Evolutionary conservation across 306 rosid species (phyloP).

Genomic region (barrel medic (Medicago truncatula)): DNA sequence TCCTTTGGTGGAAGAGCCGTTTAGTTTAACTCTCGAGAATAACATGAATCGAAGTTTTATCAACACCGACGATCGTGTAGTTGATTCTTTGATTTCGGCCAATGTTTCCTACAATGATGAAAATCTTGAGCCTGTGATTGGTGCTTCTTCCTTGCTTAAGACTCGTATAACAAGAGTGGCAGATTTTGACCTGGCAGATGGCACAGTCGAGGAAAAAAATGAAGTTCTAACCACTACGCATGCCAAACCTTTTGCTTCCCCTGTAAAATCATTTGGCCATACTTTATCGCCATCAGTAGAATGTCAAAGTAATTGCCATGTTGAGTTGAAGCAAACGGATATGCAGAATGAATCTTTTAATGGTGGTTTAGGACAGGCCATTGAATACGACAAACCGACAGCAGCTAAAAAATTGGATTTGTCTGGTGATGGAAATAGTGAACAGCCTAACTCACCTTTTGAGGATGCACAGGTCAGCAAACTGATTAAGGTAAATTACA

Average conservation of each 20-base stretch:
- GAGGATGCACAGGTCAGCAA: conserved; percentile 26
- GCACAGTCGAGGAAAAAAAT: conserved; percentile 30
- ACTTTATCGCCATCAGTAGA: conserved; percentile 39
- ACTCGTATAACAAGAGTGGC: conserved; percentile 44
- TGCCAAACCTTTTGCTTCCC: conserved; percentile 48
- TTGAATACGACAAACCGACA: conserved; percentile 27
- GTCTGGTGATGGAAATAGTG: conserved; percentile 33
- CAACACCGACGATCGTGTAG: conserved; percentile 43
- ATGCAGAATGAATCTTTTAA: conserved; percentile 39
- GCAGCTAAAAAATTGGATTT: conserved; percentile 41
- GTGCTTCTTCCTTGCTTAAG: conserved; percentile 48
- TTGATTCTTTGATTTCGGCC: conserved; percentile 37
- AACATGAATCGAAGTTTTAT: conserved; percentile 45
- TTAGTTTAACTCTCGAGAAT: conserved; percentile 44
- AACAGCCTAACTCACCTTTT: conserved; percentile 40
- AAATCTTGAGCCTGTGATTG: conserved; percentile 34
- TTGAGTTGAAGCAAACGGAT: conserved; percentile 47
- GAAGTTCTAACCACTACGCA: conserved; percentile 19
- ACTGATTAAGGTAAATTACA: conserved; percentile 37
- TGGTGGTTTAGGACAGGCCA: conserved; percentile 39
- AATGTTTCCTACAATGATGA: conserved; percentile 37
- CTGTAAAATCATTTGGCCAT: conserved; percentile 40
- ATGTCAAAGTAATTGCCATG: conserved; percentile 38
- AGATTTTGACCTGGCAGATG: conserved; percentile 42
- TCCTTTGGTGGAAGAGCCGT: conserved; percentile 50